These are phyloP conservation scores for Aspergillus sp. DNA, from an alignment of 2,329 filamentous ascomycete genomes.

Conservation along the genomic window DNA sequence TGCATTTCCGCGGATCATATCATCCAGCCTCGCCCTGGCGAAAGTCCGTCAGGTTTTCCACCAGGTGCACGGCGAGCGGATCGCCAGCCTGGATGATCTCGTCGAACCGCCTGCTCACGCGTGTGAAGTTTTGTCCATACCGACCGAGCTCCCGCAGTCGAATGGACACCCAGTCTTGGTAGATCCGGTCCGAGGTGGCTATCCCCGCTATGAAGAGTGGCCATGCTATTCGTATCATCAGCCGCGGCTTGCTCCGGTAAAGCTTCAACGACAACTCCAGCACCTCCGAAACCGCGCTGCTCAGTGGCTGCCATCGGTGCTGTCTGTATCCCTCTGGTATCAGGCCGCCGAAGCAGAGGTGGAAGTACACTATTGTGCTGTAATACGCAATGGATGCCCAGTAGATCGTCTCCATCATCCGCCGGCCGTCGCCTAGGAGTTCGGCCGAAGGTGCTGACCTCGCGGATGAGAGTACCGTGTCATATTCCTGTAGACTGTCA, in stretches of 20 bases:
- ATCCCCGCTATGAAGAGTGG: slow-evolving; percentile 18
- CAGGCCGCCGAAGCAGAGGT: slow-evolving; percentile 14
- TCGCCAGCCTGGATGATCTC: slow-evolving; percentile 14
- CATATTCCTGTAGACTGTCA: slow-evolving; percentile 18
- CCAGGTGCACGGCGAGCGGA: slow-evolving; percentile 6
- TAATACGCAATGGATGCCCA: slow-evolving; percentile 17
- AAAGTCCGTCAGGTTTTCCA: background rate
- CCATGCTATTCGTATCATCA: slow-evolving; percentile 17
- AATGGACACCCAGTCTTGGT: slow-evolving; percentile 20
- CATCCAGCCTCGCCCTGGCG: background rate
- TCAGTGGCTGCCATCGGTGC: slow-evolving; percentile 8
- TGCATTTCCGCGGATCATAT: too few species aligned
- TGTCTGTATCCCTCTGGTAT: slow-evolving; percentile 3
- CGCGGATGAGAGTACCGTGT: slow-evolving; percentile 13
- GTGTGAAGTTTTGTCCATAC: slow-evolving; percentile 16
- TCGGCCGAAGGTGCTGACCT: slow-evolving; percentile 11
- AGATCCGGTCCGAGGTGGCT: slow-evolving; percentile 16
- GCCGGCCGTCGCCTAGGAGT: slow-evolving; percentile 9
- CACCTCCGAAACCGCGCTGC: slow-evolving; percentile 12
- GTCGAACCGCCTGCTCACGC: slow-evolving; percentile 13
- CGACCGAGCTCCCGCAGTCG: slow-evolving; percentile 15
- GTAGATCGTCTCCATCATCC: slow-evolving; percentile 16
- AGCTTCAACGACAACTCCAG: slow-evolving; percentile 16
- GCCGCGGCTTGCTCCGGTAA: slow-evolving; percentile 13
- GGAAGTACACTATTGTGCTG: slow-evolving; percentile 15